Evolutionary conservation across 164 flowering plant species (phyloP).

Genomic region (Nymphaea thermarum): DNA sequence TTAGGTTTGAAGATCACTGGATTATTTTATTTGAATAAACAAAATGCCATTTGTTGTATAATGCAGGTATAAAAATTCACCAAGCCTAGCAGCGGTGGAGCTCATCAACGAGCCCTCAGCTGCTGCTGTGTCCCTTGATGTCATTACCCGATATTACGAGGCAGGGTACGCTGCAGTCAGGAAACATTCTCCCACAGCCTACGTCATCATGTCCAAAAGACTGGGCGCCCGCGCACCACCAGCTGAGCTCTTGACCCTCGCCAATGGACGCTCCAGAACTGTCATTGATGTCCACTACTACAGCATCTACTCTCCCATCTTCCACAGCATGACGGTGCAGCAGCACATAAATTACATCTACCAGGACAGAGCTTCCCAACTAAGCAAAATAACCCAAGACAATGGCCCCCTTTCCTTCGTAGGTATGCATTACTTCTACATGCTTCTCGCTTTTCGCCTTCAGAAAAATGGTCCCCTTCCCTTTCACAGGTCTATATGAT

Average conservation of each 20-base stretch:
- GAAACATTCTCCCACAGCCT: constrained; percentile 32
- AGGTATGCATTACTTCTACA: constrained; percentile 21
- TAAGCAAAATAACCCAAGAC: constrained; percentile 24
- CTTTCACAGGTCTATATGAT: neutral
- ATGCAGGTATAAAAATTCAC: constrained; percentile 36
- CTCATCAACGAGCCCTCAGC: constrained; percentile 58
- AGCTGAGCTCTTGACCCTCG: constrained; percentile 41
- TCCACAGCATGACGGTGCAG: constrained; percentile 32
- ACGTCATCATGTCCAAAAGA: constrained; percentile 33
- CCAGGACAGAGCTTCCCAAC: constrained; percentile 23
- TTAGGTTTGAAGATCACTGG: too few species aligned
- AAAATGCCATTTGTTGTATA: too few species aligned
- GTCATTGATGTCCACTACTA: constrained; percentile 66
- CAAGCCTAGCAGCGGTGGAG: constrained; percentile 50
- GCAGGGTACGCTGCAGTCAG: constrained; percentile 51
- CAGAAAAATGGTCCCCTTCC: too few species aligned
- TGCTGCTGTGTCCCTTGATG: constrained; percentile 34
- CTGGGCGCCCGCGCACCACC: constrained; percentile 11
- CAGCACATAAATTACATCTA: constrained; percentile 45
- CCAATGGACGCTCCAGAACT: constrained; percentile 18
- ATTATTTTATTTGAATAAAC: too few species aligned
- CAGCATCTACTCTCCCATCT: constrained; percentile 24
- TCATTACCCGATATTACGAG: constrained; percentile 35
- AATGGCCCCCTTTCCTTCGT: constrained; percentile 56
- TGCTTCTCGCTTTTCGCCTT: too few species aligned